These are phyloP conservation scores for Cicer bijugum DNA, from an alignment of 306 rosid genomes.

Conservation along the genomic window DNA sequence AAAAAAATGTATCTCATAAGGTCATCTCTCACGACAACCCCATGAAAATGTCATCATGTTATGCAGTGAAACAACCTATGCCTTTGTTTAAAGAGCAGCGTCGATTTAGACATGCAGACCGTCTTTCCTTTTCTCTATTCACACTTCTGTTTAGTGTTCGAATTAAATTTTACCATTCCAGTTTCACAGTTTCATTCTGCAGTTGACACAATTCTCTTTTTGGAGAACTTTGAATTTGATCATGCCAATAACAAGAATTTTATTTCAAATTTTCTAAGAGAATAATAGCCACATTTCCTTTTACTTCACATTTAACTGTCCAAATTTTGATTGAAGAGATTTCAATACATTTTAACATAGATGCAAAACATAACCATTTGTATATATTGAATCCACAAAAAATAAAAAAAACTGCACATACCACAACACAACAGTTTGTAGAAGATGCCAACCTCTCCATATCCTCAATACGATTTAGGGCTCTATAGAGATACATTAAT, in stretches of 20 bases:
- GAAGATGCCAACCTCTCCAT: constrained; percentile 96
- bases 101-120: constrained; percentile 26
- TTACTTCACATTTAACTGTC: constrained; percentile 14
- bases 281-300: constrained; percentile 18
- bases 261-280: neutral
- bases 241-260: constrained; percentile 21
- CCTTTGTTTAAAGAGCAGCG: neutral
- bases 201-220: constrained; percentile 16
- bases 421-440: constrained; percentile 87
- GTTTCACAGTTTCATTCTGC: constrained; percentile 28
- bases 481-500: constrained; percentile 89
- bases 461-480: constrained; percentile 69
- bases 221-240: constrained; percentile 7
- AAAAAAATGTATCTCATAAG: constrained; percentile 57
- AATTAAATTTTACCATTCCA: constrained; percentile 28
- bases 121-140: constrained; percentile 2
- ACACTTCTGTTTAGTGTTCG: constrained; percentile 11
- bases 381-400: constrained; percentile 52
- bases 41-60: constrained; percentile 54
- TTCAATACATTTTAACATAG: neutral
- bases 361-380: constrained; percentile 31
- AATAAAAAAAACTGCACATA: constrained; percentile 50
- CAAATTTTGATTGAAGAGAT: neutral
- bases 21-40: constrained; percentile 60
- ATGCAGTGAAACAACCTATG: constrained; percentile 50